Base-by-base conservation (phyloP, 2,329 filamentous ascomycete genomes). In the Fusarium proliferatum region DNA sequence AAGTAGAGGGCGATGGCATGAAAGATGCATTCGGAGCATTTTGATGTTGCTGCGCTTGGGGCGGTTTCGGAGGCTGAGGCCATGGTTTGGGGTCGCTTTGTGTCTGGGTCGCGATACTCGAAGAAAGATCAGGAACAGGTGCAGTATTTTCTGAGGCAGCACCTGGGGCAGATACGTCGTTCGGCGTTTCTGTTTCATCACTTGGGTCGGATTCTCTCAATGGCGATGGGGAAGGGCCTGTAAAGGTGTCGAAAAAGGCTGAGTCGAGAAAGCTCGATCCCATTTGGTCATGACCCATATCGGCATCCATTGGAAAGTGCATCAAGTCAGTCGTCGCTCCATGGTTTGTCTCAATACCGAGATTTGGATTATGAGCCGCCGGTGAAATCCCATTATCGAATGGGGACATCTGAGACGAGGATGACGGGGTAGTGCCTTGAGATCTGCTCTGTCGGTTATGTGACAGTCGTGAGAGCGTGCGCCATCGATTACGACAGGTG, bases 401-500 rank as follows among this genome's bases (percentile, higher is more conserved):
- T 2, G 74, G 71, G 4, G 74, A 75, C 62, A 75, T 65, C 9
- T 76, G 74, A 15, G 74, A 75, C 9, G 63, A 64, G 26, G 69
- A 76, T 3, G 74, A 76, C 5, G 71, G 69, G 11, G 74, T 76
- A 16, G 62, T 76, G 33, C 65, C 63, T 49, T 76, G 72, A 5
- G 74, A 72, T 17, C 61, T 71, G 23, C 63, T 70, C 21, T 67
- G 63, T 4, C 74, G 49, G 23, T 66, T 53, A 6, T 73, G 74
- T 2, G 62, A 48, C 21, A 71, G 63, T 30, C 72, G 52, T 6
- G 74, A 76, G 6, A 76, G 60, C 0, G 74, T 71, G 10, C 77
- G 77, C 78, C 78, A 80, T 28, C 78, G 69, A 26, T 80, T 80
- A 8, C 78, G 73, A 38, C 78, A 80, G 9, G 78, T 80, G 1